Conservation (phyloP, 2,329 filamentous ascomycete species). For the Cordyceps cateniannulata region DNA sequence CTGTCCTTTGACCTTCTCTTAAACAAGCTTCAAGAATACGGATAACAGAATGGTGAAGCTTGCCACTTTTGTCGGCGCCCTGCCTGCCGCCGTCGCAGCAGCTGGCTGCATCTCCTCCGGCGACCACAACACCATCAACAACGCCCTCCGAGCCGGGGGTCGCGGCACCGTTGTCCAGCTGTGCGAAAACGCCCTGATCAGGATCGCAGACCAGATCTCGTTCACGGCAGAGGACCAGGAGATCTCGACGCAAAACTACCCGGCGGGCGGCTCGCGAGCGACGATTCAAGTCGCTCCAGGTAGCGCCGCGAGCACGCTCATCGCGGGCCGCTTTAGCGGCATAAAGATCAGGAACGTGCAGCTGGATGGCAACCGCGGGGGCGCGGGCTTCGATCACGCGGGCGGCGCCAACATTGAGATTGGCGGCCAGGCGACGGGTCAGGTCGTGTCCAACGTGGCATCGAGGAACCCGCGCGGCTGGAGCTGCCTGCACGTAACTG, state of each 20-base stretch:
- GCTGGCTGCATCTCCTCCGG: slow-evolving; percentile 18
- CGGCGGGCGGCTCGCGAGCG: slow-evolving; percentile 18
- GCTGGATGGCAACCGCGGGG: slow-evolving; percentile 20
- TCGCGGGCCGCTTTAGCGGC: slow-evolving; percentile 16
- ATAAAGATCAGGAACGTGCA: slow-evolving; percentile 21
- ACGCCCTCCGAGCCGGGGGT: slow-evolving; percentile 16
- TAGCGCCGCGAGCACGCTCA: slow-evolving; percentile 17
- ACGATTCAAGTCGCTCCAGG: slow-evolving; percentile 19
- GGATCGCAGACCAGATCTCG: slow-evolving; percentile 15
- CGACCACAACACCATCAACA: slow-evolving; percentile 17
- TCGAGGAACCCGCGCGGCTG: slow-evolving; percentile 20
- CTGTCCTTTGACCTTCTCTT: neutral
- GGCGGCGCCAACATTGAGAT: slow-evolving; percentile 23
- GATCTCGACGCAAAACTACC: slow-evolving; percentile 22
- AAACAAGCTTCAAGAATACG: neutral
- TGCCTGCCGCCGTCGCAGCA: neutral
- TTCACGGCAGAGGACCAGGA: slow-evolving; percentile 21
- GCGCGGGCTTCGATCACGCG: slow-evolving; percentile 17
- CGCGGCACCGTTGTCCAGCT: slow-evolving; percentile 17
- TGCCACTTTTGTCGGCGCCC: neutral
- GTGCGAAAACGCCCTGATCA: slow-evolving; percentile 16
- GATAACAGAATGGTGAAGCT: neutral
- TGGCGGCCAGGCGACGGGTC: slow-evolving; percentile 18
- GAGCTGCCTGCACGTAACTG: slow-evolving; percentile 22
- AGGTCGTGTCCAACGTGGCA: slow-evolving; percentile 17